These are phyloP conservation scores for Theileria annulata DNA, from an alignment of 169 alveolate species.

Conservation along the genomic window DNA sequence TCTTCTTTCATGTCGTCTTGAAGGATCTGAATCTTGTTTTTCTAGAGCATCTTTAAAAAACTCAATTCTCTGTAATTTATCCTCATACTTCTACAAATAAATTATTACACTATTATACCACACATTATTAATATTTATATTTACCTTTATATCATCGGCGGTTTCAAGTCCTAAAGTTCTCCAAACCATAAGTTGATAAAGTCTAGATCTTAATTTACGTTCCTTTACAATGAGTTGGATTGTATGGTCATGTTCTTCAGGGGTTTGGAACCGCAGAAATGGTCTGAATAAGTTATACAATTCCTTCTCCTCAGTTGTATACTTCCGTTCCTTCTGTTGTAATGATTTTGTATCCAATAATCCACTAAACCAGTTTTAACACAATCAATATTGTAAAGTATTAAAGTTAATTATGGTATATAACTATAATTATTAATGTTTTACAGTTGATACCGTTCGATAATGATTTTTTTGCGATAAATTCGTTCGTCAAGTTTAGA, in stretches of 20 bases:
- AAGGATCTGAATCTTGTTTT: conserved; percentile 58
- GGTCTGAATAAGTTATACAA: conserved; percentile 85
- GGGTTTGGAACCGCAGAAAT: conserved; percentile 84
- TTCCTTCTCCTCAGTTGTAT: conserved; percentile 88
- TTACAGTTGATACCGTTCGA: conserved; percentile 66
- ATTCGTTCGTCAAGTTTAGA: conserved; percentile 88
- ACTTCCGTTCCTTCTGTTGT: conserved; percentile 86
- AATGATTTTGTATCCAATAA: conserved; percentile 84
- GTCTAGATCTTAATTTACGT: conserved; percentile 81
- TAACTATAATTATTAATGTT: no score
- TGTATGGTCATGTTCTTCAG: conserved; percentile 86
- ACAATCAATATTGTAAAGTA: background rate
- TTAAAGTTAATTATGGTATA: background rate
- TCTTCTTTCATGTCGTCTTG: conserved; percentile 48
- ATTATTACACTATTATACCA: background rate
- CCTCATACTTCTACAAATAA: conserved; percentile 40
- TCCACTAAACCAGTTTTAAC: conserved; percentile 63
- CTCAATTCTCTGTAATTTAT: conserved; percentile 34
- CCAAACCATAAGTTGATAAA: conserved; percentile 86
- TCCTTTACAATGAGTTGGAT: conserved; percentile 85
- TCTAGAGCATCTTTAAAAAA: conserved; percentile 41
- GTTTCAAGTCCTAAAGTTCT: conserved; percentile 85
- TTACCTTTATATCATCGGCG: conserved; percentile 81
- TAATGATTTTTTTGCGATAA: conserved; percentile 82
- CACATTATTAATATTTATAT: conserved; percentile 40